A percentile compares a stretch with the other conserved stretches of the same genome.
phyloP scores from a whole-genome alignment of 2,329 filamentous ascomycete species.

The Talaromyces sp. region DNA sequence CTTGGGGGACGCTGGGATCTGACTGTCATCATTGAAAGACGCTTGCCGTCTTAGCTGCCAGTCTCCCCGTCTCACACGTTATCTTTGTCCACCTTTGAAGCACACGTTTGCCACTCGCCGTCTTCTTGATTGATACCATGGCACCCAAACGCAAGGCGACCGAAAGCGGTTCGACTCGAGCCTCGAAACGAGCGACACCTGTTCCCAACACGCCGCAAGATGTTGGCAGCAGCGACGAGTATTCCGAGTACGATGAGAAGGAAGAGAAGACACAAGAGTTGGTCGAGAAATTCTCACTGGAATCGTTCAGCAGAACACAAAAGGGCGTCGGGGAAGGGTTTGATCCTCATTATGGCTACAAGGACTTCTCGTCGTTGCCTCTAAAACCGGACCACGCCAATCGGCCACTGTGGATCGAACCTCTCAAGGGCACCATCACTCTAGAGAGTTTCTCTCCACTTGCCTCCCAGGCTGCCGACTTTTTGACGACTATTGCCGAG shows the following conservation, averaged over 20 bases:
- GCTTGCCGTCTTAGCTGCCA: background rate
- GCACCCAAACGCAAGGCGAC: constrained; percentile 56
- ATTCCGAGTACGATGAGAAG: constrained; percentile 48
- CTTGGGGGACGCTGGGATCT: background rate
- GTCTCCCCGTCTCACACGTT: background rate
- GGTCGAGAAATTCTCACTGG: constrained; percentile 51
- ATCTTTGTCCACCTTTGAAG: constrained; percentile 6
- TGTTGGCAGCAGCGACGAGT: constrained; percentile 53
- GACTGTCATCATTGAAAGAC: constrained; percentile 3
- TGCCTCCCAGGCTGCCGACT: constrained; percentile 83
- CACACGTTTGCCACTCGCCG: background rate
- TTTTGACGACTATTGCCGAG: constrained; percentile 92
- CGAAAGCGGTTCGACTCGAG: constrained; percentile 37
- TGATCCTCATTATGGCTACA: constrained; percentile 56
- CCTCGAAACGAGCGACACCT: constrained; percentile 45
- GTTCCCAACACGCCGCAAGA: constrained; percentile 39
- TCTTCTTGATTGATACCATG: constrained; percentile 43
- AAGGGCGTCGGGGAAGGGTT: constrained; percentile 33
- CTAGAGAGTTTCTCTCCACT: constrained; percentile 90
- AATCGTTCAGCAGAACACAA: constrained; percentile 46
- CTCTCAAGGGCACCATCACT: constrained; percentile 77
- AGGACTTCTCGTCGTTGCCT: constrained; percentile 75
- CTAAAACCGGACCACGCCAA: constrained; percentile 86
- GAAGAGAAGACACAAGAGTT: constrained; percentile 46
- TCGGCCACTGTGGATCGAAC: constrained; percentile 91